phyloP scores from a whole-genome alignment of 331 rosid genomes.

The Acacia pycnantha region DNA sequence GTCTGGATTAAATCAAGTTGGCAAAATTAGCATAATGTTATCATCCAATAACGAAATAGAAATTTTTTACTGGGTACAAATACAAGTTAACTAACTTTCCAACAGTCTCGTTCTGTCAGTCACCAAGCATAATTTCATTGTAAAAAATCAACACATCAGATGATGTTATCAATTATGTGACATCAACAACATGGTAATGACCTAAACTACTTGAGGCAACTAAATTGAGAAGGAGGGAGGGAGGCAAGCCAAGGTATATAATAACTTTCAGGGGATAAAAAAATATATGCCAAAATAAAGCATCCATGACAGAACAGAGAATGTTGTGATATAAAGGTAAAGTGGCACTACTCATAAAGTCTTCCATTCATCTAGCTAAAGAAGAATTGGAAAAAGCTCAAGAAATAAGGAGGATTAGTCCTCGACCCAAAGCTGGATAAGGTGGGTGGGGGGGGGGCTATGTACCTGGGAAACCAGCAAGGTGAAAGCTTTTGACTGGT shows the following conservation, averaged over 20 bases:
- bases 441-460: not conserved
- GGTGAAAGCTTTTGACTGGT: conserved; percentile 77
- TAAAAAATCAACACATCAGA: not conserved
- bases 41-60: not conserved
- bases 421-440: not conserved
- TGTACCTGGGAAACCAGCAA: conserved; percentile 88
- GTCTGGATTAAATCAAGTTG: conserved; percentile 46
- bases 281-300: not conserved
- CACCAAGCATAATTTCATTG: not conserved
- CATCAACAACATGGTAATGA: not conserved
- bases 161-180: not conserved
- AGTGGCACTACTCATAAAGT: not conserved
- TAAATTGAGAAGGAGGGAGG: not conserved
- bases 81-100: not conserved
- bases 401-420: not conserved
- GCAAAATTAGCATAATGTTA: conserved; percentile 23
- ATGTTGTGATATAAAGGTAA: not conserved
- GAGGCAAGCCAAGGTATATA: not conserved
- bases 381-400: not conserved
- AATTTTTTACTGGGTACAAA: not conserved
- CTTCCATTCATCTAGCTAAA: not conserved
- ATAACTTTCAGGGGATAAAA: too few relatives aligned
- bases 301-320: not conserved
- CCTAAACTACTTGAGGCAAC: not conserved
- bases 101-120: not conserved